Base-by-base conservation (phyloP, 2,329 filamentous ascomycete species). In the Penicillium decumbens region DNA sequence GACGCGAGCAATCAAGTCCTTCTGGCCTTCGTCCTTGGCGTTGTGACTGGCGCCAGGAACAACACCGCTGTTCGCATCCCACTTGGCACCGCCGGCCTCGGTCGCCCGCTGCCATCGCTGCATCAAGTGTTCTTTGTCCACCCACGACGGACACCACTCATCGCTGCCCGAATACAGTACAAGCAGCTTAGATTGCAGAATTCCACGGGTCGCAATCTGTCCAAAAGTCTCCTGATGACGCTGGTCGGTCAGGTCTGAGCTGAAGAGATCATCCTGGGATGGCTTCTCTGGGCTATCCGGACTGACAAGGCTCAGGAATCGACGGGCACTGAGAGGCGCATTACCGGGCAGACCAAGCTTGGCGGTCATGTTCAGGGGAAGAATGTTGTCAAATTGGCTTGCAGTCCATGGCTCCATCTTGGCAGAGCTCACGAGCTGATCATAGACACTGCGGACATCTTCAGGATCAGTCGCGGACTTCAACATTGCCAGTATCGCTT, bases 191-290 rank as follows among this genome's bases (percentile, higher is more conserved):
- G 63, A 62, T 49, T 61, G 65, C 46, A 76, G 41, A 15, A 75
- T 43, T 0, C 71, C 72, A 12, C 63, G 56, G 18, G 63, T 44
- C 1, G 63, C 59, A 32, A 78, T 66, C 54, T 61, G 72, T 3
- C 83, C 79, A 78, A 92, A 95, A n/a, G 84, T 85, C 12, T 66
- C 66, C 23, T 69, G 63, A 6, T 90, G 72, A 15, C 76, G 74
- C 28, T 80, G 75, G 37, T 81, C 78, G 0, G 74, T 68, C n/a
- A 93, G 72, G 64, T 93, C 87, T 2, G 82, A 84, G n/a, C 87
- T 91, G 72, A 95, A 95, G 64, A 87, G 89, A 65, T 95, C 91
- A 65, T 96, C 91, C 50, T 88, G 85, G 8, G 85, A 87, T 4
- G 82, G 76, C 43, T 75, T 69, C 41, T 75, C 72, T 0, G 80